These are phyloP conservation scores for Geotrichum europaeum DNA, from an alignment of 1,139 yeast species.

Conservation along the genomic window DNA sequence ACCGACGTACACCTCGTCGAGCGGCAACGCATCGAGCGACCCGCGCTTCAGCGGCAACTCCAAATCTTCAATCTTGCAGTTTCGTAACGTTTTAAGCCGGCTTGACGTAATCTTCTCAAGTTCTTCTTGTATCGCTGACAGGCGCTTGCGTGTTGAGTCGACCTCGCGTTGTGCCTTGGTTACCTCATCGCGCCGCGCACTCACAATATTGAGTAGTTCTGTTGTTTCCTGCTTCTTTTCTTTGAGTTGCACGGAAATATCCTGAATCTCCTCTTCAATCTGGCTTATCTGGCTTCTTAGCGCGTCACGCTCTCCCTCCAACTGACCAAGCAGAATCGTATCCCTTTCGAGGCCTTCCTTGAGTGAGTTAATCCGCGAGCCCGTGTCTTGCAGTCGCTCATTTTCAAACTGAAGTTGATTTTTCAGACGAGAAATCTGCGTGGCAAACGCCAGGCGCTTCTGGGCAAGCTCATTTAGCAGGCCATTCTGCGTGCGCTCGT, in stretches of 20 bases:
- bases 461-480: conserved; percentile 54
- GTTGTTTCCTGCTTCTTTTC: conserved; percentile 26
- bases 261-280: conserved; percentile 27
- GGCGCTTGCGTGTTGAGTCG: conserved; percentile 30
- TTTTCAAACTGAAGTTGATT: conserved; percentile 61
- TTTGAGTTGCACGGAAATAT: conserved; percentile 36
- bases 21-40: conserved; percentile 46
- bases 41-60: conserved; percentile 62
- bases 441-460: conserved; percentile 56
- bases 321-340: conserved; percentile 20
- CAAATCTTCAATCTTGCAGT: conserved; percentile 70
- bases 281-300: conserved; percentile 18
- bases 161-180: conserved; percentile 15
- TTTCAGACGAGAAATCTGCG: conserved; percentile 55
- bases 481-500: conserved; percentile 57
- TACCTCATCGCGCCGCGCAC: conserved; percentile 10
- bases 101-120: conserved; percentile 53
- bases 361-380: conserved; percentile 41
- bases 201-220: conserved; percentile 17
- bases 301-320: conserved; percentile 17
- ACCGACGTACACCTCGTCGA: conserved; percentile 24
- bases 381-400: conserved; percentile 49
- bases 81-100: conserved; percentile 55
- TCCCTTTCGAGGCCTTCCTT: conserved; percentile 35
- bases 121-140: conserved; percentile 46